phyloP scores from a whole-genome alignment of 352 stramenopile species.

The Globisporangium carolinianum region DNA sequence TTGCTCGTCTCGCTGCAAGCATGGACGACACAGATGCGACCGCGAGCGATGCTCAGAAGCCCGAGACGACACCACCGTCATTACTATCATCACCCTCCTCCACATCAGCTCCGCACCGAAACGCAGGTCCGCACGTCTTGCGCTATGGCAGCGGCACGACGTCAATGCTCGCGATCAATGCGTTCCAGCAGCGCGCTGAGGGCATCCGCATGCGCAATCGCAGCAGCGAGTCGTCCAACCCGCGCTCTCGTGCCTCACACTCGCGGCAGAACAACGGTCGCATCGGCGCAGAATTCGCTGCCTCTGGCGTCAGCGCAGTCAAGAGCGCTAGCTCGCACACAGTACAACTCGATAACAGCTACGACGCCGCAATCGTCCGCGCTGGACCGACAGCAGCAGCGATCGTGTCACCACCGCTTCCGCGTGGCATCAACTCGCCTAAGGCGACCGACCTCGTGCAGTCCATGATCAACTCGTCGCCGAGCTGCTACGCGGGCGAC shows the following conservation, averaged over 20 bases:
- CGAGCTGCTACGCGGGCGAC: slow-evolving; percentile 41
- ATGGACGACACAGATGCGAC: too few relatives aligned
- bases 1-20: too few relatives aligned
- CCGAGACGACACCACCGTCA: too few relatives aligned
- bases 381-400: too few relatives aligned
- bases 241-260: background rate
- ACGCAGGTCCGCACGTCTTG: slow-evolving; percentile 10
- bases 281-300: background rate
- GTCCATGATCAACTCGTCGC: slow-evolving; percentile 12
- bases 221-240: background rate
- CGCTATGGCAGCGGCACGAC: slow-evolving; percentile 7
- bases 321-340: background rate
- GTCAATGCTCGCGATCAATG: slow-evolving; percentile 11
- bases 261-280: slow-evolving; percentile 3
- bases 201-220: slow-evolving; percentile 8
- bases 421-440: background rate
- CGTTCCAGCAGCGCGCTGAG: slow-evolving; percentile 12
- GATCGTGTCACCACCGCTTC: background rate
- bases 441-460: slow-evolving; percentile 2
- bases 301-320: background rate
- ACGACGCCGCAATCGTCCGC: background rate
- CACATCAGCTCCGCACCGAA: too few relatives aligned
- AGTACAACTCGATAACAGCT: background rate
- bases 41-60: too few relatives aligned
- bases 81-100: too few relatives aligned